A percentile compares a stretch with the other conserved stretches of the same genome.
These are phyloP conservation scores for Penicillium malachiteum DNA, from an alignment of 495 filamentous ascomycete species.

Conservation along the genomic window DNA sequence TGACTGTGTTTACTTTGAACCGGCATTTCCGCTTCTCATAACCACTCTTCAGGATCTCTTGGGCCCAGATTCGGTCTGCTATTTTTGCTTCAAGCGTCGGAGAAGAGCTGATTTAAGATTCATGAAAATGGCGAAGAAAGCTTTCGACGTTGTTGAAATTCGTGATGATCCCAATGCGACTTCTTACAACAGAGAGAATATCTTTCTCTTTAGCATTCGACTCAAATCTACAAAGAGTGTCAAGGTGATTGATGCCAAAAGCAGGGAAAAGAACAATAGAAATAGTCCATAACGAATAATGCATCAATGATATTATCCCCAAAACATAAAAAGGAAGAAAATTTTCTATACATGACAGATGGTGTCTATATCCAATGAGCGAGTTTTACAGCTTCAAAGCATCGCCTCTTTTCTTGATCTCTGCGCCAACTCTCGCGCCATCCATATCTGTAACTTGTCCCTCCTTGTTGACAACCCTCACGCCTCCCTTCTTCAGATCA, in stretches of 20 bases:
- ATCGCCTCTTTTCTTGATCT: conserved; percentile 29
- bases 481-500: conserved; percentile 83
- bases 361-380: background rate
- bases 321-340: background rate
- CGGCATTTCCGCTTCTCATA: conserved; percentile 83
- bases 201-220: conserved; percentile 64
- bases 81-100: conserved; percentile 94
- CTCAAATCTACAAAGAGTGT: conserved; percentile 31
- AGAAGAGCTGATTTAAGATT: conserved; percentile 73
- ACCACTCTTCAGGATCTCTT: conserved; percentile 69
- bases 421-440: conserved; percentile 59
- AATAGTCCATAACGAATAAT: conserved; percentile 9
- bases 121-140: conserved; percentile 64
- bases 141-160: conserved; percentile 62
- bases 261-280: conserved; percentile 3
- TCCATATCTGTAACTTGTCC: conserved; percentile 82
- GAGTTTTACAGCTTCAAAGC: conserved; percentile 37
- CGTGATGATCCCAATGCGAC: conserved; percentile 57
- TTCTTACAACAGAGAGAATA: conserved; percentile 57
- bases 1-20: conserved; percentile 97
- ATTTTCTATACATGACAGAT: background rate
- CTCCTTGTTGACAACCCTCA: conserved; percentile 88
- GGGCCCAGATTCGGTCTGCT: conserved; percentile 63
- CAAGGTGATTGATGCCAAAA: background rate
- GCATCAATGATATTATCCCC: conserved; percentile 10